Percentiles rank a stretch among this genome's conserved stretches.
Evolutionary conservation across 768 basidiomycete genomes (phyloP).

Genomic region (Omphalotus guepiniiformis): DNA sequence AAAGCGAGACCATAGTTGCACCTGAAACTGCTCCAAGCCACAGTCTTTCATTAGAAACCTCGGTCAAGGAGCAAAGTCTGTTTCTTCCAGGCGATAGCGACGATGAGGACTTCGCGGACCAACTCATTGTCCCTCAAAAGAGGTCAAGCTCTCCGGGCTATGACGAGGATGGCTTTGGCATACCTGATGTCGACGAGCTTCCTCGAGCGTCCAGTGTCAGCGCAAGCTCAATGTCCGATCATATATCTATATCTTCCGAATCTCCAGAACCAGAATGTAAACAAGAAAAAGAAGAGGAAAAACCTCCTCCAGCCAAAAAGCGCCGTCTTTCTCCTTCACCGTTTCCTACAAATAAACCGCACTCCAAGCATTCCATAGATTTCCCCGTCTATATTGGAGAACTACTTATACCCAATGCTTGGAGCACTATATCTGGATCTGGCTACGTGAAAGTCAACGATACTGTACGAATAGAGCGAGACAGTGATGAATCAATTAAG

Average conservation of each 20-base stretch:
- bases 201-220: constrained; percentile 39
- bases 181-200: constrained; percentile 11
- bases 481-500: constrained; percentile 30
- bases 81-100: constrained; percentile 42
- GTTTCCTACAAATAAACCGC: constrained; percentile 10
- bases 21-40: constrained; percentile 1
- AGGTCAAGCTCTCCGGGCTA: constrained; percentile 22
- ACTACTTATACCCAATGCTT: constrained; percentile 66
- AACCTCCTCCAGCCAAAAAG: constrained; percentile 44
- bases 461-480: constrained; percentile 53
- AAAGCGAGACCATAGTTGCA: constrained; percentile 11
- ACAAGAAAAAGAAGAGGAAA: no score
- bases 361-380: constrained; percentile 21
- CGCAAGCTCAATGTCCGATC: constrained; percentile 28
- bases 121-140: background rate
- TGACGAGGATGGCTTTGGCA: constrained; percentile 24
- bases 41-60: no score
- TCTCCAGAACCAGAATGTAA: constrained; percentile 15
- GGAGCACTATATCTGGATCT: constrained; percentile 73
- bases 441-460: constrained; percentile 68
- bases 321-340: constrained; percentile 39
- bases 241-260: constrained; percentile 15
- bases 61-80: constrained; percentile 20
- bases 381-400: constrained; percentile 55
- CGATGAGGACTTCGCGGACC: constrained; percentile 28